These are phyloP conservation scores for Paracamarosporium sp. DNA, from an alignment of 2,329 filamentous ascomycete genomes.

Conservation along the genomic window DNA sequence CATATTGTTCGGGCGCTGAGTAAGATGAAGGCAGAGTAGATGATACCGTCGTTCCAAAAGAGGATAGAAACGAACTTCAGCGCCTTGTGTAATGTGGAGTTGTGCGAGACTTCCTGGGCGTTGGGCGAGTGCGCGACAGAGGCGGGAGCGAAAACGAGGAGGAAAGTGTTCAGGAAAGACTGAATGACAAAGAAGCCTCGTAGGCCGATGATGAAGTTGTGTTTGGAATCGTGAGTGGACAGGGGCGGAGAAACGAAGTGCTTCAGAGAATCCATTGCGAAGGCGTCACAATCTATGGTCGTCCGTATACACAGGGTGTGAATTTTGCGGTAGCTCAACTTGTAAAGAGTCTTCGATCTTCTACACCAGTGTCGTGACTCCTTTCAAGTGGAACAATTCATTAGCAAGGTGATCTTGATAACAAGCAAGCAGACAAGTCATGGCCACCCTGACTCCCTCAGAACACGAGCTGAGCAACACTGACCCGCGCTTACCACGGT, in stretches of 20 bases:
- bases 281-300: neutral
- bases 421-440: neutral
- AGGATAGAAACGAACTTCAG: conserved; percentile 43
- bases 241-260: conserved; percentile 5
- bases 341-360: neutral
- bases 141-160: conserved; percentile 49
- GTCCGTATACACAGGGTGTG: neutral
- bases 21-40: conserved; percentile 51
- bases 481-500: neutral
- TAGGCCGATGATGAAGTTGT: conserved; percentile 46
- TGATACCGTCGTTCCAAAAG: conserved; percentile 52
- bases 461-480: neutral
- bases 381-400: neutral
- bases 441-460: neutral
- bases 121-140: conserved; percentile 40
- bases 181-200: conserved; percentile 49
- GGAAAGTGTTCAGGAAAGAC: conserved; percentile 50
- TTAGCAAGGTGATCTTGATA: neutral
- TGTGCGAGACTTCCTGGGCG: conserved; percentile 36
- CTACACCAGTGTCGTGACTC: neutral
- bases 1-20: conserved; percentile 50
- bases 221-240: conserved; percentile 6
- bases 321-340: neutral
- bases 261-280: conserved; percentile 6
- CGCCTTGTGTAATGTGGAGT: conserved; percentile 47